Percentiles rank a stretch among this genome's conserved stretches.
phyloP scores from a whole-genome alignment of 306 rosid species.

The Inga leiocalycina region DNA sequence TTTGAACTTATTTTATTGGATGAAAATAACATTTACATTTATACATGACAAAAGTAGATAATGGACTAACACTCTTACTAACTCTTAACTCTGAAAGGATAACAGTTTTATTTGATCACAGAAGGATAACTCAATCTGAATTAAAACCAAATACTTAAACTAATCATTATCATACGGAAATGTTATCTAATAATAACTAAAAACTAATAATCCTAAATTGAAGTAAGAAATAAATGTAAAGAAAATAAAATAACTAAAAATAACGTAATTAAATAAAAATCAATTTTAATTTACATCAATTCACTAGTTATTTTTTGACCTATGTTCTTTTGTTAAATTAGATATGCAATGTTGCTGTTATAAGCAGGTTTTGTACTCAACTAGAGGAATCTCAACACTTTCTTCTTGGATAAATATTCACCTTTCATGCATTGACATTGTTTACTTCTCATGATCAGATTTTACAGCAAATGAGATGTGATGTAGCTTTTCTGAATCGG shows the following conservation, averaged over 20 bases:
- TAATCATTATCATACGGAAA: not conserved
- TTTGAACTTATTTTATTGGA: too few species aligned
- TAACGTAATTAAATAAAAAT: too few species aligned
- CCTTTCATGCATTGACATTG: conserved; percentile 10
- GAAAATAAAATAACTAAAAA: not conserved
- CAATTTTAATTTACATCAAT: not conserved
- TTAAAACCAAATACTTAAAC: not conserved
- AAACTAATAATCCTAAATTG: not conserved
- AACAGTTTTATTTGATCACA: not conserved
- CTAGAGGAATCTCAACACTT: conserved; percentile 8
- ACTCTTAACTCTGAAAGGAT: too few species aligned
- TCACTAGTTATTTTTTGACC: conserved; percentile 17
- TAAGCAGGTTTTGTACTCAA: not conserved
- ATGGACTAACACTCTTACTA: too few species aligned
- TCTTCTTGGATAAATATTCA: conserved; percentile 21
- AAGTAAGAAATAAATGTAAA: too few species aligned
- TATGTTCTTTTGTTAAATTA: not conserved
- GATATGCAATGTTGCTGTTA: not conserved
- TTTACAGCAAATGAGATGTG: conserved; percentile 91
- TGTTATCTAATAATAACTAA: not conserved
- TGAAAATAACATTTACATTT: too few species aligned
- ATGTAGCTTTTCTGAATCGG: conserved; percentile 35
- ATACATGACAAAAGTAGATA: too few species aligned
- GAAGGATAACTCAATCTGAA: not conserved
- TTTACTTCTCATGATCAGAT: conserved; percentile 55